These are phyloP conservation scores for Plenodomus lindquistii DNA, from an alignment of 2,329 filamentous ascomycete species.

Conservation along the genomic window DNA sequence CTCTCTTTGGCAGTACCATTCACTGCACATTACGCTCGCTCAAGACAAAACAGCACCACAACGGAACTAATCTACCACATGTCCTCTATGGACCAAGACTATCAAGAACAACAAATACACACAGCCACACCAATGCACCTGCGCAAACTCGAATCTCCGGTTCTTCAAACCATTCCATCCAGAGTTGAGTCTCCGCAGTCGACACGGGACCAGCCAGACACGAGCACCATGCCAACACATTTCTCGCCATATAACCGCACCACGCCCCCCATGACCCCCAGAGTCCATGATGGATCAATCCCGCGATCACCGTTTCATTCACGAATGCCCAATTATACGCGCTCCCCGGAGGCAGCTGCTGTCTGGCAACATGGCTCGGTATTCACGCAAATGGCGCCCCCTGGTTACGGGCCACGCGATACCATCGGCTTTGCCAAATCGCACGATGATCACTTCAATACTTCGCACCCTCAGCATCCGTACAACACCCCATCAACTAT, in stretches of 20 bases:
- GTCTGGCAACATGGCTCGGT: conserved; percentile 10
- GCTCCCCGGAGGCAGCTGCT: conserved; percentile 3
- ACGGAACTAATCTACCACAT: not conserved
- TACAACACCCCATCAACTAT: not conserved
- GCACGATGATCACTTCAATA: not conserved
- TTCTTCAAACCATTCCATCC: not conserved
- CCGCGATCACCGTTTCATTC: conserved; percentile 3
- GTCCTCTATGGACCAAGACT: not conserved
- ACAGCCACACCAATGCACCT: not conserved
- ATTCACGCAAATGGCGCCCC: conserved; percentile 13
- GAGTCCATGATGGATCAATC: not conserved
- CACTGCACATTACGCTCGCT: not conserved
- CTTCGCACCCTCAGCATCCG: not conserved
- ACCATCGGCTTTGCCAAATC: not conserved
- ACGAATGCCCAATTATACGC: conserved; percentile 8
- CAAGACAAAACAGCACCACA: not conserved
- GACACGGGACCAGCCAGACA: conserved; percentile 7
- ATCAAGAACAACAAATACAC: not conserved
- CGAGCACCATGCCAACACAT: conserved; percentile 11
- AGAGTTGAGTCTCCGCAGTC: not conserved
- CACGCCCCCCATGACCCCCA: conserved; percentile 10
- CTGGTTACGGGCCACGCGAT: conserved; percentile 6
- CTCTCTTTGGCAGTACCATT: too few relatives aligned
- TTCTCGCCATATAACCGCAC: conserved; percentile 13
- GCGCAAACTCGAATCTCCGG: not conserved